phyloP scores from a whole-genome alignment of 2,329 filamentous ascomycete genomes.

The Alternaria incomplexa region DNA sequence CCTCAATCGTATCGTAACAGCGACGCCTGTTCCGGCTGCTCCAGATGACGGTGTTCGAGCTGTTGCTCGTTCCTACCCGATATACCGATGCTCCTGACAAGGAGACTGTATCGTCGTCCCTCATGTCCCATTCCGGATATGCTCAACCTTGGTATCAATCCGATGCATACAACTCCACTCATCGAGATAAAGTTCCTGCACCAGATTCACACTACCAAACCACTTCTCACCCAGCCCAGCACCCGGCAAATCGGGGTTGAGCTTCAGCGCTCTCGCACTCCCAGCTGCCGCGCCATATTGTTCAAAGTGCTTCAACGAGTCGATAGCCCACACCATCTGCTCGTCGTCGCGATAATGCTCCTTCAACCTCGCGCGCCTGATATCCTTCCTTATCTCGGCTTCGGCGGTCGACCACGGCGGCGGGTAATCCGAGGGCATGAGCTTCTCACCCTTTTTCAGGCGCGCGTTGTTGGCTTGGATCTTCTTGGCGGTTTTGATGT shows the following conservation, averaged over 20 bases:
- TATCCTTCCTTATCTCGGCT: conserved; percentile 26
- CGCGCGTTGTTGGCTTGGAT: conserved; percentile 17
- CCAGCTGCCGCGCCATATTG: conserved; percentile 14
- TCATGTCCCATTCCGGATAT: conserved; percentile 13
- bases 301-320: conserved; percentile 33
- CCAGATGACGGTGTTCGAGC: neutral
- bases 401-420: conserved; percentile 16
- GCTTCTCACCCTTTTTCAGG: conserved; percentile 21
- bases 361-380: conserved; percentile 31
- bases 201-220: conserved; percentile 36
- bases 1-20: neutral
- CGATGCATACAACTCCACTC: conserved; percentile 44
- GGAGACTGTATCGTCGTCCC: neutral
- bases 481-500: conserved; percentile 7
- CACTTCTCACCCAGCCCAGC: conserved; percentile 39
- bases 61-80: neutral
- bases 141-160: conserved; percentile 34
- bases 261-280: conserved; percentile 14
- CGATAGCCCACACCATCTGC: conserved; percentile 41
- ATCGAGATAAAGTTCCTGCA: conserved; percentile 41
- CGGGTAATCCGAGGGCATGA: conserved; percentile 18
- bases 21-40: neutral
- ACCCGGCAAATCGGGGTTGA: conserved; percentile 35
- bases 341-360: conserved; percentile 31
- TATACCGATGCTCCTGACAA: neutral